These are phyloP conservation scores for Rhodotorula sp. DNA, from an alignment of 1,284 basidiomycete species.

Conservation along the genomic window DNA sequence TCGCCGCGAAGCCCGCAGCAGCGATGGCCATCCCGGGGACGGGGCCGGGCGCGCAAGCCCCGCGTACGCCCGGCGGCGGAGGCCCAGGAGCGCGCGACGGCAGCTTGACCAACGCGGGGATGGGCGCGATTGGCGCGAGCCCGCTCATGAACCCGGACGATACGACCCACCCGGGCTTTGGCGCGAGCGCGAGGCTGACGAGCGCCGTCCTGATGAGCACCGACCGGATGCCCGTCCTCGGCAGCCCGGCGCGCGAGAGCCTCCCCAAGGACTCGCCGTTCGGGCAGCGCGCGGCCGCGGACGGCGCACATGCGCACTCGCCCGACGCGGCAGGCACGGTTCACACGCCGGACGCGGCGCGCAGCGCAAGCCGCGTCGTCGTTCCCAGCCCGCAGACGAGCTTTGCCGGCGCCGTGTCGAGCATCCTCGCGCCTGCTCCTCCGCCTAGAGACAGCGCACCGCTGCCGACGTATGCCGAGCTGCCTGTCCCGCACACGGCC, in stretches of 20 bases:
- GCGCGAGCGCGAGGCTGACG: constrained; percentile 32
- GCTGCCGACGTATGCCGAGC: constrained; percentile 7
- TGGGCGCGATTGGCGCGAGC: constrained; percentile 24
- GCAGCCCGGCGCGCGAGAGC: constrained; percentile 29
- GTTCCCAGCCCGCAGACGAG: constrained; percentile 20
- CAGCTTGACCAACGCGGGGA: constrained; percentile 20
- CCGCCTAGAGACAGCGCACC: neutral
- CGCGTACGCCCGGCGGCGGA: constrained; percentile 13
- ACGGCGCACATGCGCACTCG: neutral
- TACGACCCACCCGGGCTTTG: constrained; percentile 35
- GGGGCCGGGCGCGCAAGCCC: neutral
- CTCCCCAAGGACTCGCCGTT: constrained; percentile 26
- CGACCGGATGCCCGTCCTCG: constrained; percentile 39
- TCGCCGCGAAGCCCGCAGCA: constrained; percentile 18
- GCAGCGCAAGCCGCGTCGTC: neutral
- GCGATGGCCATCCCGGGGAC: constrained; percentile 25
- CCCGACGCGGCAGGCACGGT: neutral
- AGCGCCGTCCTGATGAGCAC: constrained; percentile 36
- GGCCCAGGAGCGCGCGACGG: constrained; percentile 1
- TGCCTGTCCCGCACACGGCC: constrained; percentile 31
- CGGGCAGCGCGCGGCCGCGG: neutral
- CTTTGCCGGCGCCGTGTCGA: constrained; percentile 27
- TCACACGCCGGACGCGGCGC: neutral
- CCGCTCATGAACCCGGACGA: constrained; percentile 39
- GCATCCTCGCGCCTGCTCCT: constrained; percentile 25